Conservation (phyloP, 1,284 basidiomycete genomes). For the Volvariella surrecta region DNA sequence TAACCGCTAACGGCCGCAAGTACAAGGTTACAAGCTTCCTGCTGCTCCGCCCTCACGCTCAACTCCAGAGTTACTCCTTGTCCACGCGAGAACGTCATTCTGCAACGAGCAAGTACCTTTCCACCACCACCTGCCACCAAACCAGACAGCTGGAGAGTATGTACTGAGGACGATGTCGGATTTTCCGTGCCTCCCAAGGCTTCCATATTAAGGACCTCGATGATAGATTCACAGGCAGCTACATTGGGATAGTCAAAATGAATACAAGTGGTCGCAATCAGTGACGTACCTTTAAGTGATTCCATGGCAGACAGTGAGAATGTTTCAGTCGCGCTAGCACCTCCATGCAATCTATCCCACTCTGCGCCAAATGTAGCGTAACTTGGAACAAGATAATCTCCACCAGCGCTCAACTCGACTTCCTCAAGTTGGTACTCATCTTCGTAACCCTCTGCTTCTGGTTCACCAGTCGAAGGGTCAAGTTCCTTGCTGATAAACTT, state of each 20-base stretch:
- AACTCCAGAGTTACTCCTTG: constrained; percentile 96
- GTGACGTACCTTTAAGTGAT: constrained; percentile 76
- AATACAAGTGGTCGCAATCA: constrained; percentile 4
- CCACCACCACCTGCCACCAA: constrained; percentile 84
- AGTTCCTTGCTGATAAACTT: constrained; percentile 98
- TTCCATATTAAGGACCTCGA: constrained; percentile 96
- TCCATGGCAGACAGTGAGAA: constrained; percentile 92
- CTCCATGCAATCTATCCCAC: constrained; percentile 86
- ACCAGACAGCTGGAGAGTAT: constrained; percentile 92
- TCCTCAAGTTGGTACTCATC: constrained; percentile 99
- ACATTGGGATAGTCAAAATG: constrained; percentile 11
- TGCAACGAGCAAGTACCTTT: constrained; percentile 86
- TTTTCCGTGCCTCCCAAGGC: constrained; percentile 84
- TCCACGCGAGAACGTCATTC: constrained; percentile 91
- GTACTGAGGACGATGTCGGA: constrained; percentile 79
- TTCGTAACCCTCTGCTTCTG: constrained; percentile 97
- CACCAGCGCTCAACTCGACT: constrained; percentile 84
- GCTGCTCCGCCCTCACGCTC: constrained; percentile 86
- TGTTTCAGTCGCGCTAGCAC: constrained; percentile 81
- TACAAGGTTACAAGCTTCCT: constrained; percentile 80
- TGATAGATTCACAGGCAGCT: constrained; percentile 90
- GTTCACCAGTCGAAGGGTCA: constrained; percentile 93
- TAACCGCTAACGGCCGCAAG: constrained; percentile 84
- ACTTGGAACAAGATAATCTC: constrained; percentile 90
- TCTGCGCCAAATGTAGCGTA: constrained; percentile 89